Base-by-base conservation (phyloP, 1,139 yeast species). In the Zygotorulaspora mrakii region DNA sequence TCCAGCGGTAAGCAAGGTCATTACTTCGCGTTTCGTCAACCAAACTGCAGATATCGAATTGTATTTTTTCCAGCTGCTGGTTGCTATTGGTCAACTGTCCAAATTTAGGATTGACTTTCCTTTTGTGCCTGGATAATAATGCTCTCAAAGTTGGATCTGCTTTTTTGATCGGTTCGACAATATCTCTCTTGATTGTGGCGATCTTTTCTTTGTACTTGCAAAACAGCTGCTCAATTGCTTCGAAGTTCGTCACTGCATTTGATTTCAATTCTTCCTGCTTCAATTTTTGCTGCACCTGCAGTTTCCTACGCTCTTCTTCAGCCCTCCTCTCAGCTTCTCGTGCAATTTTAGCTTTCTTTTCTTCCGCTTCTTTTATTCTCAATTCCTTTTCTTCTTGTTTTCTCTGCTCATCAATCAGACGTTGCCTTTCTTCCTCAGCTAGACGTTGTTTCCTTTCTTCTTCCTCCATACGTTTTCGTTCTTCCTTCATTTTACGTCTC, bases 1-100 rank as follows among this genome's bases (percentile, higher is more conserved):
- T 71, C 88, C 95, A 89, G 28, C 73, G 64, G 54, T 68, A 82
- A 0, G 80, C 82, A 11, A 82, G 57, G 1, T 70, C 71, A 42
- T 72, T 63, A 1, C 53, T 40, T 37, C 69, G 67, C 0, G 83
- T 73, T 20, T 72, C 68, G 3, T 59, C 61, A 9, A 88, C 65
- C 23, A 79, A 58, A 3, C 53, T 63, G 2, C 67, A 55, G 3
- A 91, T 67, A 35, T 79, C 88, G 2, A 54, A 46, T 2, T 72
- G 66, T 13, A 88, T 70, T 22, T 65, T 64, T 1, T 62, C 58
- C 35, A 87, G 68, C 55, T 91, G 96, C 2, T 60, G 41, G 39
- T 59, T 63, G 34, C 89, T 80, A 55, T 79, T 80, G 1, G 96
- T 87, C 44, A 94, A 68, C 64, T 91, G 97, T 9, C 98, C 97